phyloP scores from a whole-genome alignment of 1,139 yeast species.

The Geotrichum candidum region DNA sequence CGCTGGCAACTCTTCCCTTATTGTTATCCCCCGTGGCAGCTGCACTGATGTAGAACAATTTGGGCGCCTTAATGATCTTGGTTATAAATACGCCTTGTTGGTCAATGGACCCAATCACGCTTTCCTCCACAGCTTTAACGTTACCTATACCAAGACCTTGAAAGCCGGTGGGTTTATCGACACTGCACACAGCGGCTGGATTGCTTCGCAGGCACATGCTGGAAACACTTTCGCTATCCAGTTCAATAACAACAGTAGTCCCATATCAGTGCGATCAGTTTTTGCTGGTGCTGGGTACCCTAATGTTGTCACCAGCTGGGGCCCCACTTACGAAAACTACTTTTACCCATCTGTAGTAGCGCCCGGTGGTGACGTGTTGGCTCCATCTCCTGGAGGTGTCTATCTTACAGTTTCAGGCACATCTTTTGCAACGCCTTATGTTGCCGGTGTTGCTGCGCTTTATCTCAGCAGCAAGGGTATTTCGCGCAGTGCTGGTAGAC shows the following conservation, averaged over 20 bases:
- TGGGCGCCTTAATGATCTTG: neutral
- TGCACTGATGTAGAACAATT: constrained; percentile 6
- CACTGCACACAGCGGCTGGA: neutral
- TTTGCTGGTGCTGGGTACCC: constrained; percentile 11
- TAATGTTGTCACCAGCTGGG: constrained; percentile 20
- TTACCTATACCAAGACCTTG: neutral
- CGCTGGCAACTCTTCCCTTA: neutral
- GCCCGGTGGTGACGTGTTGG: constrained; percentile 21
- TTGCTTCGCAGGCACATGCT: neutral
- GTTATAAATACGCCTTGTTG: constrained; percentile 8
- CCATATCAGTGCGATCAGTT: neutral
- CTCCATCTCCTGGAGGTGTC: neutral
- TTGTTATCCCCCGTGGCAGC: constrained; percentile 2
- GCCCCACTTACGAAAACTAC: constrained; percentile 24
- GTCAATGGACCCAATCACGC: neutral
- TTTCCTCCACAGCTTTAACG: neutral
- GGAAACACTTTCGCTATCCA: neutral
- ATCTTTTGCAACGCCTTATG: constrained; percentile 22
- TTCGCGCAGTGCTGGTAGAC: constrained; percentile 10
- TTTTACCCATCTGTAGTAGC: constrained; percentile 24
- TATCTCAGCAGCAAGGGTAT: constrained; percentile 17
- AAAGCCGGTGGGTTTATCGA: constrained; percentile 7
- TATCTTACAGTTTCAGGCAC: constrained; percentile 14
- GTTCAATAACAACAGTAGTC: constrained; percentile 1
- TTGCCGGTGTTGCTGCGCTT: constrained; percentile 24